Evolutionary conservation across 176 grass and related monocot species (phyloP), one percentile per base, ranked within the genome.

Genomic region (Luzula sylvatica): DNA sequence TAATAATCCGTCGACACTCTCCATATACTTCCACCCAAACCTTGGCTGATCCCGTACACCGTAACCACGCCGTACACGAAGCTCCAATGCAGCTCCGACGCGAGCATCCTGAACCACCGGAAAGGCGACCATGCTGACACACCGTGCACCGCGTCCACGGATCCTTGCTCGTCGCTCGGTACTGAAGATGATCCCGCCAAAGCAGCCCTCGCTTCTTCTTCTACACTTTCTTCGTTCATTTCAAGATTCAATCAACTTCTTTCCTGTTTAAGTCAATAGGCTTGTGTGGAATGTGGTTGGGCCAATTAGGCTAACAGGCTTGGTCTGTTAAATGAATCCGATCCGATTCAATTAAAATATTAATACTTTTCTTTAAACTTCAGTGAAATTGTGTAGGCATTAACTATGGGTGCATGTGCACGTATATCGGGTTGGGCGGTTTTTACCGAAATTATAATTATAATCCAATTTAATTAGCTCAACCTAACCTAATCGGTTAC

Each of bases 1-100:
- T 95, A 95, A 67, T 85, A 95, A 60, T 88, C 80, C 7, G 89
- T 72, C 2, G 79, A 83, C n/a, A 95, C 89, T 50, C 83, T 66
- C 16, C 11, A 18, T 46, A 95, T 69, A 8, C 78, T 72, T 25
- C 82, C 78, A 0, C 87, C 82, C 26, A 94, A 39, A 29, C 87
- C 87, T 75, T 94, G 78, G 75, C 78, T 87, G 65, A 77, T 44
- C 24, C 87, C 82, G 38, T 94, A 79, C 5, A 80, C 78, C 16
- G 62, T 53, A 46, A 81, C 53, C 30, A 95, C 72, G 3, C 76
- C 66, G 21, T 78, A 68, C 50, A 95, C 79, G 63, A 95, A 95
- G 73, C 70, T 94, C 88, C 88, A 94, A 70, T 94, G 79, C 27
- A 87, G 60, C 72, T 95, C 83, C 76, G 18, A 46, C 15, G 45